These are phyloP conservation scores for Cyclotella sp. DNA, from an alignment of 108 stramenopile genomes.

Conservation along the genomic window DNA sequence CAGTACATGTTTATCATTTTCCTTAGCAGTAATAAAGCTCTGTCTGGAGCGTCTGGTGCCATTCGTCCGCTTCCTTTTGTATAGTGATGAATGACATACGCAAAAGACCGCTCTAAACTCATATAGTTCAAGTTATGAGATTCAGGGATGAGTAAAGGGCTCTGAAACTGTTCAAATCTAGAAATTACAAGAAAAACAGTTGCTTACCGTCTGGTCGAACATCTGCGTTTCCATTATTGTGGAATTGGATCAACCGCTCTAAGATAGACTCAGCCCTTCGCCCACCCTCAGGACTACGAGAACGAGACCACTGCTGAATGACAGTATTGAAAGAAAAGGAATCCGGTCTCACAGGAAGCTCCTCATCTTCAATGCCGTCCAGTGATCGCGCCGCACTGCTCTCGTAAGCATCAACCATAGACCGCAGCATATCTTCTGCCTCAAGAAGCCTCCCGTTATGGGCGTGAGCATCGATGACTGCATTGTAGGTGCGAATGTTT, in stretches of 20 bases:
- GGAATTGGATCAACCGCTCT: conserved; percentile 63
- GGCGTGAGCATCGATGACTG: conserved; percentile 65
- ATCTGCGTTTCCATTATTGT: conserved; percentile 61
- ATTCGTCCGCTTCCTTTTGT: conserved; percentile 47
- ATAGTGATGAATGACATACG: conserved; percentile 73
- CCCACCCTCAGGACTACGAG: conserved; percentile 58
- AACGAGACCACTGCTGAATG: conserved; percentile 66
- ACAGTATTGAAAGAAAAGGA: conserved; percentile 74
- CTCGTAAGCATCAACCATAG: conserved; percentile 65
- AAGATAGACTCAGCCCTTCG: conserved; percentile 63
- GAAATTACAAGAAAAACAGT: neutral
- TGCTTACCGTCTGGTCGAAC: conserved; percentile 58
- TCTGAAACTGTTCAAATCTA: neutral
- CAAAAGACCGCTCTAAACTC: conserved; percentile 56
- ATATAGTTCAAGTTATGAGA: neutral
- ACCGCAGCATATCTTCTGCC: conserved; percentile 66
- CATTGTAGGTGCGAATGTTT: conserved; percentile 73
- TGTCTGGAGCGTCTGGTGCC: conserved; percentile 50
- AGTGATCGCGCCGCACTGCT: conserved; percentile 51
- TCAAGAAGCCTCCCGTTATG: conserved; percentile 53
- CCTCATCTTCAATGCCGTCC: conserved; percentile 58
- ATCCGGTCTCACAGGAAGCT: conserved; percentile 63
- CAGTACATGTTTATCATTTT: conserved; percentile 57
- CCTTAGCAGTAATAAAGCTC: conserved; percentile 41
- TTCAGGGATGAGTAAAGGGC: neutral